A percentile compares a stretch with the other conserved stretches of the same genome.
phyloP scores from a whole-genome alignment of 169 alveolate species.

The Perkinsus olseni region DNA sequence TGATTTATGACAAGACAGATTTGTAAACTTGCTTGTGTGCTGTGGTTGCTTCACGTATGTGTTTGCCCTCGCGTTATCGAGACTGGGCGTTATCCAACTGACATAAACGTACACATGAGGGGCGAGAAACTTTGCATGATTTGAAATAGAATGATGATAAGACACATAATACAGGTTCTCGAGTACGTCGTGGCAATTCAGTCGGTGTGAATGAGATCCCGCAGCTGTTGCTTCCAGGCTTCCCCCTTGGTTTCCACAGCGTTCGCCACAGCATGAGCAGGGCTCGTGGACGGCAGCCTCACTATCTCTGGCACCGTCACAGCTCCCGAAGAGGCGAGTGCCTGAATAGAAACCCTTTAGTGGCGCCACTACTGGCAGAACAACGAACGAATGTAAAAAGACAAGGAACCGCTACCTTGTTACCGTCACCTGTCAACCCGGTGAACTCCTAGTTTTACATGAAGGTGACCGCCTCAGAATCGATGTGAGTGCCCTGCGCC shows the following conservation, averaged over 20 bases:
- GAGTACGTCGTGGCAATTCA: background rate
- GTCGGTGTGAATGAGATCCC: background rate
- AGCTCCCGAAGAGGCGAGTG: background rate
- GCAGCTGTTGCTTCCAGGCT: background rate
- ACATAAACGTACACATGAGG: too few species aligned
- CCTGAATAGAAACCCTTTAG: background rate
- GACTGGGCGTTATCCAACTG: too few species aligned
- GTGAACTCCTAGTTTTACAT: too few species aligned
- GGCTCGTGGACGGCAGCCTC: background rate
- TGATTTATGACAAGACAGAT: background rate
- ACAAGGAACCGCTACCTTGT: too few species aligned
- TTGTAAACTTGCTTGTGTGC: background rate
- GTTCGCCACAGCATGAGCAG: background rate
- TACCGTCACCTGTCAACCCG: too few species aligned
- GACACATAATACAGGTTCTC: background rate
- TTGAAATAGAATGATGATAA: background rate
- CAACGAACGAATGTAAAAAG: too few species aligned
- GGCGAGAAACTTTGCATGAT: background rate
- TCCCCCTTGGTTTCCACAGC: background rate
- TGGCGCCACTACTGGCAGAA: background rate
- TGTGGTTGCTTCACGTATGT: background rate
- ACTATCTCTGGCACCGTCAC: background rate
- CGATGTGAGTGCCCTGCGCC: background rate
- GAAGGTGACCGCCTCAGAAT: background rate
- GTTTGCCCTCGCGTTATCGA: background rate